Evolutionary conservation across 169 alveolate species (phyloP).

Genomic region (Babesia gibsoni): DNA sequence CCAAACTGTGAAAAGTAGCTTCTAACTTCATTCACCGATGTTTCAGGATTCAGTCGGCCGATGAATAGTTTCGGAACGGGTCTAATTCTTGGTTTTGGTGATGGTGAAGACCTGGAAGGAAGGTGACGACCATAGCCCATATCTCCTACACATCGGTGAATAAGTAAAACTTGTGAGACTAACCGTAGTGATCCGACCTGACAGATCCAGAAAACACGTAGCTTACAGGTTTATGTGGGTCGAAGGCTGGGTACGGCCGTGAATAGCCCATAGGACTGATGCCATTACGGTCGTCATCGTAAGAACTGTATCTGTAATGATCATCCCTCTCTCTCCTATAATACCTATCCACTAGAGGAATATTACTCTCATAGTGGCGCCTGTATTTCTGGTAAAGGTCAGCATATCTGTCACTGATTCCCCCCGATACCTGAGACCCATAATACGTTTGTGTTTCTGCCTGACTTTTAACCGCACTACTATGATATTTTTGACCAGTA

Average conservation of each 20-base stretch:
- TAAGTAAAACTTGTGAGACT: neutral
- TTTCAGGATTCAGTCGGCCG: slow-evolving; percentile 55
- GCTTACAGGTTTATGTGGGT: slow-evolving; percentile 63
- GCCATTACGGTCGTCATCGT: slow-evolving; percentile 4
- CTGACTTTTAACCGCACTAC: slow-evolving; percentile 4
- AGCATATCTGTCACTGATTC: neutral
- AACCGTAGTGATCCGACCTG: slow-evolving; percentile 36
- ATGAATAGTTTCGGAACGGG: slow-evolving; percentile 58
- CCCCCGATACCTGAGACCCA: slow-evolving; percentile 12
- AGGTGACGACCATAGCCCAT: slow-evolving; percentile 3
- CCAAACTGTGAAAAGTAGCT: slow-evolving; percentile 67
- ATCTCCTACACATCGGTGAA: neutral
- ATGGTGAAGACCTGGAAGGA: neutral
- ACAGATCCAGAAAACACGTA: slow-evolving; percentile 58
- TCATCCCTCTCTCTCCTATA: slow-evolving; percentile 28
- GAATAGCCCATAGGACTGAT: slow-evolving; percentile 7
- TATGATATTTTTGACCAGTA: slow-evolving; percentile 56
- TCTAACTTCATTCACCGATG: slow-evolving; percentile 57
- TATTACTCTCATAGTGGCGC: slow-evolving; percentile 19
- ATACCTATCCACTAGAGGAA: neutral
- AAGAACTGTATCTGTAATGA: slow-evolving; percentile 11
- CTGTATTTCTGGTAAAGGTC: neutral
- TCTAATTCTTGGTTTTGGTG: slow-evolving; percentile 19
- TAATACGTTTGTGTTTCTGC: neutral
- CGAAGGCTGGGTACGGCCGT: slow-evolving; percentile 14